These are phyloP conservation scores for Perilla frutescens DNA, from an alignment of 257 asterid genomes.

Conservation along the genomic window DNA sequence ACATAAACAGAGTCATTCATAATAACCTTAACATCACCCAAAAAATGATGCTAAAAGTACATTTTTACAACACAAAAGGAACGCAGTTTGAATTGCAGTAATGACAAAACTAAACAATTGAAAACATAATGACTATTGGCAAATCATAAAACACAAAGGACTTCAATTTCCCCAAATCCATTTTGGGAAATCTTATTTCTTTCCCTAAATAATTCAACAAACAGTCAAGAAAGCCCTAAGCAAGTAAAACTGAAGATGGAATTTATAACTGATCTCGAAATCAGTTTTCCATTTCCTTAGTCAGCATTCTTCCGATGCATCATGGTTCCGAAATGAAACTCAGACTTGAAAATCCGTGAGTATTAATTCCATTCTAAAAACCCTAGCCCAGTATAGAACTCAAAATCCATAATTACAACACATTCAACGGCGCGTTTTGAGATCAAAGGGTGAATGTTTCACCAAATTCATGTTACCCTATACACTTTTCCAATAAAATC, in stretches of 20 bases:
- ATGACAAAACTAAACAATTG: not conserved
- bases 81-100: constrained; percentile 8
- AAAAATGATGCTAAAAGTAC: not conserved
- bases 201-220: not conserved
- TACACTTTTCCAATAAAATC: not conserved
- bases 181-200: not conserved
- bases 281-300: constrained; percentile 19
- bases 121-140: not conserved
- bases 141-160: constrained; percentile 11
- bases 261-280: constrained; percentile 4
- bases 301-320: constrained; percentile 15
- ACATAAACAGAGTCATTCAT: constrained; percentile 9
- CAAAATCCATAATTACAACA: constrained; percentile 14
- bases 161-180: constrained; percentile 1
- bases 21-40: not conserved
- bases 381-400: constrained; percentile 26
- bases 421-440: not conserved
- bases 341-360: not conserved
- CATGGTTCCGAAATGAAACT: constrained; percentile 21
- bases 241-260: constrained; percentile 25
- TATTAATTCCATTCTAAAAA: constrained; percentile 13
- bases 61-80: constrained; percentile 13
- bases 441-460: not conserved
- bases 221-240: constrained; percentile 19
- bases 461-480: constrained; percentile 14